phyloP scores from a whole-genome alignment of 2,329 filamentous ascomycete species.

The Fonsecaea erecta region DNA sequence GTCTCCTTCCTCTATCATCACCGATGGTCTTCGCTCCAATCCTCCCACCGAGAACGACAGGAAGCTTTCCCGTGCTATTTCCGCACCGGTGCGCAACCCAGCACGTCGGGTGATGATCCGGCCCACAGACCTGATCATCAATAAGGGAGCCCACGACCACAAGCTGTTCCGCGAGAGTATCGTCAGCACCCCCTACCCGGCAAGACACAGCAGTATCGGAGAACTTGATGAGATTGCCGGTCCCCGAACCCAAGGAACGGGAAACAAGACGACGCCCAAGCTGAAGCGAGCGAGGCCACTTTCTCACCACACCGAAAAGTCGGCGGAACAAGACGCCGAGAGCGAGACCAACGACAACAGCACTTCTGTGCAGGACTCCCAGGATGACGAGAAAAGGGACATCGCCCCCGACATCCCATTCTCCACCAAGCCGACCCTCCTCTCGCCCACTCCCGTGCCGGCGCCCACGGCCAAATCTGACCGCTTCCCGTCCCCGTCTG shows the following conservation, averaged over 20 bases:
- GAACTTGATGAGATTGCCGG: slow-evolving; percentile 20
- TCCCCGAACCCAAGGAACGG: not conserved
- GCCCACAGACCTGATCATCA: slow-evolving; percentile 35
- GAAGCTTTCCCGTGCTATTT: slow-evolving; percentile 33
- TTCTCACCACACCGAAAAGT: slow-evolving; percentile 16
- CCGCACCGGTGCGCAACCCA: slow-evolving; percentile 33
- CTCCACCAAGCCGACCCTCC: slow-evolving; percentile 18
- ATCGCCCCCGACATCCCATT: slow-evolving; percentile 22
- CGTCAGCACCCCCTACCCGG: slow-evolving; percentile 38
- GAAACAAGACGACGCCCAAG: not conserved
- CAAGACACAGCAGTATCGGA: slow-evolving; percentile 30
- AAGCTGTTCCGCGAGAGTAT: slow-evolving; percentile 35
- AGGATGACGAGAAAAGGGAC: slow-evolving; percentile 11
- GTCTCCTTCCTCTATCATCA: slow-evolving; percentile 20
- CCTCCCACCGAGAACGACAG: slow-evolving; percentile 28
- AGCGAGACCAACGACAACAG: not conserved
- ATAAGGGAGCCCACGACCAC: slow-evolving; percentile 22
- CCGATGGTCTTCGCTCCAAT: slow-evolving; percentile 34
- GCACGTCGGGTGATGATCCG: slow-evolving; percentile 37
- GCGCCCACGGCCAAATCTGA: slow-evolving; percentile 23
- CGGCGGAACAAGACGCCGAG: slow-evolving; percentile 5
- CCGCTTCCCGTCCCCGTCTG: slow-evolving; percentile 35
- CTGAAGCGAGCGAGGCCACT: slow-evolving; percentile 18
- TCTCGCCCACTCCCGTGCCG: not conserved
- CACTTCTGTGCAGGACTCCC: not conserved